phyloP scores from a whole-genome alignment of 495 filamentous ascomycete species.

The Oleoguttula mirabilis region DNA sequence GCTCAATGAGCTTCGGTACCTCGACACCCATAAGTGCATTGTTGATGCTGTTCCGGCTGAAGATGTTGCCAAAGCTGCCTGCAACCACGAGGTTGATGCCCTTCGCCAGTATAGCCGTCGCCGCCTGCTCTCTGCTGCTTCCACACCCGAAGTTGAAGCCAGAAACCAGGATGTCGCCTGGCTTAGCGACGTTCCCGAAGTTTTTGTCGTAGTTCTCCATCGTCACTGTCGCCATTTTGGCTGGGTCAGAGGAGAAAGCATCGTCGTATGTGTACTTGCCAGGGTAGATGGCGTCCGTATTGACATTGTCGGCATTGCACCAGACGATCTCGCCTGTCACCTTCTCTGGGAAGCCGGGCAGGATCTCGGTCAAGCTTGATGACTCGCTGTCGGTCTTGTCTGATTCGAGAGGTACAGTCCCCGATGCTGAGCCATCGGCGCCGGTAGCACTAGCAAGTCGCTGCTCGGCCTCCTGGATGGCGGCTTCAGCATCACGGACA shows the following conservation, averaged over 20 bases:
- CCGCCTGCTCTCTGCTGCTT: conserved; percentile 71
- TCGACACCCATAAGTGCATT: conserved; percentile 81
- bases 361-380: conserved; percentile 41
- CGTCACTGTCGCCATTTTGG: conserved; percentile 75
- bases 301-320: conserved; percentile 61
- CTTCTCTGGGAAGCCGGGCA: conserved; percentile 57
- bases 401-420: not conserved
- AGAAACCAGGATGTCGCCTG: conserved; percentile 67
- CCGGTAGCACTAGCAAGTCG: not conserved
- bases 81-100: conserved; percentile 73
- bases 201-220: conserved; percentile 83
- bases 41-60: conserved; percentile 80
- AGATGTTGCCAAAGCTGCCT: conserved; percentile 84
- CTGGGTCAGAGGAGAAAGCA: conserved; percentile 44
- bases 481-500: conserved; percentile 50
- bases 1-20: conserved; percentile 56
- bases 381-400: not conserved
- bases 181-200: conserved; percentile 48
- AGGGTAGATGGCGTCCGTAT: conserved; percentile 78
- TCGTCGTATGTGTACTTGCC: conserved; percentile 89
- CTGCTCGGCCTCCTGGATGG: conserved; percentile 34
- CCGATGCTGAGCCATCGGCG: not conserved
- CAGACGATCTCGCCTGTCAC: conserved; percentile 58
- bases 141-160: conserved; percentile 93
- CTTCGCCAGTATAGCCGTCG: conserved; percentile 77